Conservation (phyloP, 257 asterid genomes). For the Solanum appendiculatum region DNA sequence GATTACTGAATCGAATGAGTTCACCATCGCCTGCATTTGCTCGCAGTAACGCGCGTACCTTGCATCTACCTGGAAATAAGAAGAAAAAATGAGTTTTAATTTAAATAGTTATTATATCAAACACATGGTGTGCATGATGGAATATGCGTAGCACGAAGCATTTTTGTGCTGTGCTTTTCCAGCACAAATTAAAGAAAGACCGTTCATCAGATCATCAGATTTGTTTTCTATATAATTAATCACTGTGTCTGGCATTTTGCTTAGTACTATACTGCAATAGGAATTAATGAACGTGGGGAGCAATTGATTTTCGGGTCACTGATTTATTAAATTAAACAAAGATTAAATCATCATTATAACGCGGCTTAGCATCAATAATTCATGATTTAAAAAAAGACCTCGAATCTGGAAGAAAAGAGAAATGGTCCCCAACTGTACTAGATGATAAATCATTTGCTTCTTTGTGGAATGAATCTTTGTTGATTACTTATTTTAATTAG, state of each 20-base stretch:
- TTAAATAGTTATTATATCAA: neutral
- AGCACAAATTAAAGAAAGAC: constrained; percentile 22
- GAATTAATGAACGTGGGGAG: constrained; percentile 4
- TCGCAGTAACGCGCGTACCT: constrained; percentile 60
- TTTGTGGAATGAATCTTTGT: neutral
- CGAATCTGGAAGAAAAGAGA: neutral
- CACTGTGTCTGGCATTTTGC: neutral
- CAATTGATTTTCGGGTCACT: neutral
- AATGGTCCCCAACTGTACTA: constrained; percentile 29
- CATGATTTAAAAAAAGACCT: constrained; percentile 5
- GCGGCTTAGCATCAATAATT: constrained; percentile 18
- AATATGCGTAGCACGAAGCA: constrained; percentile 12
- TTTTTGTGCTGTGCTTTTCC: constrained; percentile 34
- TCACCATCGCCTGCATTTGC: constrained; percentile 64
- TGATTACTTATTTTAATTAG: neutral
- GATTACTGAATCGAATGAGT: constrained; percentile 42
- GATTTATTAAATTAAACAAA: neutral
- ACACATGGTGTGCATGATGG: constrained; percentile 1
- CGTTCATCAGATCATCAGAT: neutral
- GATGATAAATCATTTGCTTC: neutral
- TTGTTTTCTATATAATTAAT: neutral
- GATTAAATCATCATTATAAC: neutral
- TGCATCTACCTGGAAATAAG: constrained; percentile 41
- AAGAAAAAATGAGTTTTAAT: neutral
- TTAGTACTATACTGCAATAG: neutral